Percentiles rank a stretch among this genome's conserved stretches.
Conservation (phyloP, 1,139 yeast genomes). For the Pichia sp. region DNA sequence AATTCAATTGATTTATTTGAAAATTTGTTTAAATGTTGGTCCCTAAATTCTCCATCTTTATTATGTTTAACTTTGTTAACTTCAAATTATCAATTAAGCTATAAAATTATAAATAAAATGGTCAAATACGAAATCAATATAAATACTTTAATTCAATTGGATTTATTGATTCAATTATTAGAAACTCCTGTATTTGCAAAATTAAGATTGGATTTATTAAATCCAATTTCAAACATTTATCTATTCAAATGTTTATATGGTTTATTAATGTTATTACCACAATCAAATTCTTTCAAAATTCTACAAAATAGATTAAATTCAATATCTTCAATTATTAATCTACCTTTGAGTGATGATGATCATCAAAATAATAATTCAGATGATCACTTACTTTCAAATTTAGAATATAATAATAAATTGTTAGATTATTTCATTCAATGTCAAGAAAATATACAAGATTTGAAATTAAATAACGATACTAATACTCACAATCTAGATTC, state of each 20-base stretch:
- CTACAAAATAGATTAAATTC: constrained; percentile 70
- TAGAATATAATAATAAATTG: constrained; percentile 36
- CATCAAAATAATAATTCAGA: constrained; percentile 3
- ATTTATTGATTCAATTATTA: constrained; percentile 47
- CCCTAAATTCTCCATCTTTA: constrained; percentile 86
- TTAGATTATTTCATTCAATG: constrained; percentile 55
- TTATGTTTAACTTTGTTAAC: constrained; percentile 80
- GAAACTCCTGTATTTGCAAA: constrained; percentile 90
- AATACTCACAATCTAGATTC: neutral
- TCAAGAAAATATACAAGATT: constrained; percentile 49
- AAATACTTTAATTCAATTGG: constrained; percentile 47
- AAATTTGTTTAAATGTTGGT: constrained; percentile 82
- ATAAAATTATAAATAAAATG: constrained; percentile 61
- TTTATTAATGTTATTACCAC: constrained; percentile 88
- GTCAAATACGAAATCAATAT: constrained; percentile 49
- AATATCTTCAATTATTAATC: constrained; percentile 32
- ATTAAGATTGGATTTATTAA: constrained; percentile 76
- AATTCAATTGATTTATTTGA: constrained; percentile 44
- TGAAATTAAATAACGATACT: constrained; percentile 5
- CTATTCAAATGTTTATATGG: constrained; percentile 88
- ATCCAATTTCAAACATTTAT: constrained; percentile 78
- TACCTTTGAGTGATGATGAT: constrained; percentile 12
- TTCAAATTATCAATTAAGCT: constrained; percentile 86
- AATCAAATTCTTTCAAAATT: constrained; percentile 83
- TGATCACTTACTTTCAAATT: neutral